Conservation (phyloP, 2,329 filamentous ascomycete species). For the Decorospora gaudefroyi region DNA sequence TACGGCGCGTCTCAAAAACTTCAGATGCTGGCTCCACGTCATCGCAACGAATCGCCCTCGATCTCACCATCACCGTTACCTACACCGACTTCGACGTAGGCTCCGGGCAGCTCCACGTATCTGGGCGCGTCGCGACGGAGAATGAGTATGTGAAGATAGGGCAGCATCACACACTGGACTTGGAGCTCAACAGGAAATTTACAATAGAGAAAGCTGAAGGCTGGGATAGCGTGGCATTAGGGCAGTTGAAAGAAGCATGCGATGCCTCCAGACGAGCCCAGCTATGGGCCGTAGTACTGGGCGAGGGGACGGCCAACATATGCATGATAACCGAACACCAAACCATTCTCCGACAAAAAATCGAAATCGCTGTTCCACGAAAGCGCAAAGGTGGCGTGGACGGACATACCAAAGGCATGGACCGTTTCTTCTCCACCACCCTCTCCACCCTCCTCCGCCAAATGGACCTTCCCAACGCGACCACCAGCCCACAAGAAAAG, state of each 20-base stretch:
- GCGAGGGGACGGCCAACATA: constrained; percentile 82
- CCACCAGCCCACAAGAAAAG: constrained; percentile 46
- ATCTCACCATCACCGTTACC: constrained; percentile 67
- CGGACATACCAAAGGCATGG: constrained; percentile 72
- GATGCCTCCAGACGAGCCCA: constrained; percentile 79
- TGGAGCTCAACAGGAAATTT: constrained; percentile 86
- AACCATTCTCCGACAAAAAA: constrained; percentile 71
- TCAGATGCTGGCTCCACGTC: constrained; percentile 64
- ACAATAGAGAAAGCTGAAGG: constrained; percentile 78
- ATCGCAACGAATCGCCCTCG: constrained; percentile 67
- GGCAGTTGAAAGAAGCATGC: constrained; percentile 77
- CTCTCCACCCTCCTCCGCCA: constrained; percentile 76
- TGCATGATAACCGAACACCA: constrained; percentile 81
- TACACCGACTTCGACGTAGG: constrained; percentile 71
- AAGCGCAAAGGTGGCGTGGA: constrained; percentile 65
- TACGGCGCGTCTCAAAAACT: constrained; percentile 67
- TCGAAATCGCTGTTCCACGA: constrained; percentile 69
- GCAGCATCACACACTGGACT: constrained; percentile 73
- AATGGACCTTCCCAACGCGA: constrained; percentile 65
- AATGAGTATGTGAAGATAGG: constrained; percentile 70
- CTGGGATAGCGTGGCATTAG: constrained; percentile 88
- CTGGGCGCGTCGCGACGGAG: constrained; percentile 66
- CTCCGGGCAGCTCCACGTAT: constrained; percentile 69
- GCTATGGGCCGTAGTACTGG: constrained; percentile 89
- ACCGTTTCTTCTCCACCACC: constrained; percentile 76